Percentiles rank a stretch among this genome's conserved stretches.
Conservation (phyloP, 495 filamentous ascomycete genomes). For the Hypoxylon lienhwacheense region DNA sequence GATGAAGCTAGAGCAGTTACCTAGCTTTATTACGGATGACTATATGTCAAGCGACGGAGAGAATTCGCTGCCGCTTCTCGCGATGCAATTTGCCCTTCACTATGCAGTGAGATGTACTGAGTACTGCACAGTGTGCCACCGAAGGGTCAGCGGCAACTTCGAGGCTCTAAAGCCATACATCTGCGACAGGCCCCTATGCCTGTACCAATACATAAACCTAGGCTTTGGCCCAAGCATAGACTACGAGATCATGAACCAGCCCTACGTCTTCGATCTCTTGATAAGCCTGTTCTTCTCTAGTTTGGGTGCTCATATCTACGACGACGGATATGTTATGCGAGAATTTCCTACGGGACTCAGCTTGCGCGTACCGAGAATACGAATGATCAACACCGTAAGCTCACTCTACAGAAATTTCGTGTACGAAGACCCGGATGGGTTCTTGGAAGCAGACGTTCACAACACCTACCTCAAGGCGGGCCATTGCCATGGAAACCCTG, state of each 20-base stretch:
- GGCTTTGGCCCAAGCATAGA: slow-evolving; percentile 86
- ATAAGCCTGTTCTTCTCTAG: slow-evolving; percentile 78
- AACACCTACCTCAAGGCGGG: not conserved
- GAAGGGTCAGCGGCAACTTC: slow-evolving; percentile 67
- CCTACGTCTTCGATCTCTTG: slow-evolving; percentile 83
- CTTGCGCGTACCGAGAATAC: slow-evolving; percentile 61
- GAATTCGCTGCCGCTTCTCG: slow-evolving; percentile 63
- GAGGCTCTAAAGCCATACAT: slow-evolving; percentile 93
- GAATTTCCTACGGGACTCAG: slow-evolving; percentile 71
- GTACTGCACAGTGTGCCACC: slow-evolving; percentile 86
- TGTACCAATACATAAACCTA: slow-evolving; percentile 90
- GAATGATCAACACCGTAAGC: not conserved
- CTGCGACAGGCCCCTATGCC: slow-evolving; percentile 75
- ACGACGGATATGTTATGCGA: slow-evolving; percentile 41
- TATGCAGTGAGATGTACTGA: slow-evolving; percentile 83
- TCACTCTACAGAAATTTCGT: too few relatives aligned
- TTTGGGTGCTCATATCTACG: slow-evolving; percentile 8
- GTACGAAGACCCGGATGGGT: too few relatives aligned
- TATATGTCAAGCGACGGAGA: slow-evolving; percentile 41
- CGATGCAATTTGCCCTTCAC: slow-evolving; percentile 78
- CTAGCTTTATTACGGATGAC: slow-evolving; percentile 17
- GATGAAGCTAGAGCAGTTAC: slow-evolving; percentile 10
- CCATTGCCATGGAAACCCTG: not conserved
- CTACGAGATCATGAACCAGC: slow-evolving; percentile 77
- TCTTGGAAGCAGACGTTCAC: too few relatives aligned